Evolutionary conservation across 2,329 filamentous ascomycete species (phyloP).

Genomic region (Incumbomyces lentus): DNA sequence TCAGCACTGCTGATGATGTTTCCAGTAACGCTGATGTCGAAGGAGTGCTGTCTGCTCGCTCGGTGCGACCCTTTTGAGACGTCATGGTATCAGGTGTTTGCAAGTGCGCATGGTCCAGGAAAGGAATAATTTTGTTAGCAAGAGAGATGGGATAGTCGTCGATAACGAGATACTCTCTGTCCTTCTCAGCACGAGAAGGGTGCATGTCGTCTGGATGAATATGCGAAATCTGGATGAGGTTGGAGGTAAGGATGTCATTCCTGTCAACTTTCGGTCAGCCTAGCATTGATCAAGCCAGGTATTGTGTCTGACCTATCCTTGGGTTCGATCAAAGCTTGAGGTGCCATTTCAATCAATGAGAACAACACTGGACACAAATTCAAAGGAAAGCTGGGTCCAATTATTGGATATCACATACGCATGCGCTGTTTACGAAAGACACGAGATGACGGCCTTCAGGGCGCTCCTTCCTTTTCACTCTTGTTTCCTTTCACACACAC

Average conservation of each 20-base stretch:
- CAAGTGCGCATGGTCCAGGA: not conserved
- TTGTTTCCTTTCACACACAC: not conserved
- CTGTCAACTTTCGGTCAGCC: not conserved
- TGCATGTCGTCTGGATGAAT: not conserved
- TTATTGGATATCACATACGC: not conserved
- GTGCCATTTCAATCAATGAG: not conserved
- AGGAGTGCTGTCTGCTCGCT: not conserved
- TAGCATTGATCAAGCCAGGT: not conserved
- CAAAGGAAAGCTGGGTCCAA: not conserved
- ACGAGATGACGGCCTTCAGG: too few relatives aligned
- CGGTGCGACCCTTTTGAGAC: not conserved
- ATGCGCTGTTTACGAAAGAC: not conserved
- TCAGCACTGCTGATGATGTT: not conserved
- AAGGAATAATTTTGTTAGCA: conserved; percentile 3
- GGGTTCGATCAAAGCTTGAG: not conserved
- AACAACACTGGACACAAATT: not conserved
- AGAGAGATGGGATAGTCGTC: conserved; percentile 2
- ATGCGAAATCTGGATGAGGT: conserved; percentile 2
- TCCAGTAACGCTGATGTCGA: not conserved
- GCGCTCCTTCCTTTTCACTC: not conserved
- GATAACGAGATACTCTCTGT: conserved; percentile 2
- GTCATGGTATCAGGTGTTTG: not conserved
- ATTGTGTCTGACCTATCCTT: not conserved
- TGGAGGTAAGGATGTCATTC: not conserved
- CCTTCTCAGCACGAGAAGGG: not conserved